These are phyloP conservation scores for Gyrodon lividus DNA, from an alignment of 768 basidiomycete species.

Conservation along the genomic window DNA sequence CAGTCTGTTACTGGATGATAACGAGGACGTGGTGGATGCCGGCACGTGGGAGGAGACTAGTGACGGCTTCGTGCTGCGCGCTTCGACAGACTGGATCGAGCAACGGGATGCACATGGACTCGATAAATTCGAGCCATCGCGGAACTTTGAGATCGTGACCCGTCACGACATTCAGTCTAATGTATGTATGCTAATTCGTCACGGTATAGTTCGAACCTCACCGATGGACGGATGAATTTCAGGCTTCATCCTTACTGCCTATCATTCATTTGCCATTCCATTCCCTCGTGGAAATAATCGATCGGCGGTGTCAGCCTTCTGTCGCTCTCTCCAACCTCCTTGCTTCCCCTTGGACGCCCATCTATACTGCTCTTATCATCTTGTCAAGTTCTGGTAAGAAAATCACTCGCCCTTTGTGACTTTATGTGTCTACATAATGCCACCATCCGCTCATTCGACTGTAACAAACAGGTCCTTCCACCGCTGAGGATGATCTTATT, in stretches of 20 bases:
- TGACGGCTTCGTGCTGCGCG: conserved; percentile 46
- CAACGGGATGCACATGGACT: conserved; percentile 62
- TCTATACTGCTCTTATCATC: conserved; percentile 62
- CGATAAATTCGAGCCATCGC: conserved; percentile 62
- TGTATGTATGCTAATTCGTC: conserved; percentile 38
- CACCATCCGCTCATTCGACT: conserved; percentile 7
- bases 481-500: conserved; percentile 45
- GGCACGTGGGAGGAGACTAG: conserved; percentile 54
- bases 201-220: background rate
- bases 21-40: conserved; percentile 66
- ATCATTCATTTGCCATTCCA: conserved; percentile 58
- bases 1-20: conserved; percentile 55
- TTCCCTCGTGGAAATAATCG: conserved; percentile 50
- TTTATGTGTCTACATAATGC: background rate
- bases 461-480: conserved; percentile 24
- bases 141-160: conserved; percentile 63
- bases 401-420: background rate
- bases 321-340: conserved; percentile 50
- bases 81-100: conserved; percentile 74
- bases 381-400: conserved; percentile 47
- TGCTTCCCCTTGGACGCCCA: conserved; percentile 54
- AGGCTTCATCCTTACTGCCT: conserved; percentile 37
- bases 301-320: conserved; percentile 53
- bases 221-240: conserved; percentile 9
- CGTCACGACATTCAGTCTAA: conserved; percentile 42